Percentiles rank a stretch among this genome's conserved stretches.
Conservation (phyloP, 805 yeast species). For the Millerozyma acaciae region DNA sequence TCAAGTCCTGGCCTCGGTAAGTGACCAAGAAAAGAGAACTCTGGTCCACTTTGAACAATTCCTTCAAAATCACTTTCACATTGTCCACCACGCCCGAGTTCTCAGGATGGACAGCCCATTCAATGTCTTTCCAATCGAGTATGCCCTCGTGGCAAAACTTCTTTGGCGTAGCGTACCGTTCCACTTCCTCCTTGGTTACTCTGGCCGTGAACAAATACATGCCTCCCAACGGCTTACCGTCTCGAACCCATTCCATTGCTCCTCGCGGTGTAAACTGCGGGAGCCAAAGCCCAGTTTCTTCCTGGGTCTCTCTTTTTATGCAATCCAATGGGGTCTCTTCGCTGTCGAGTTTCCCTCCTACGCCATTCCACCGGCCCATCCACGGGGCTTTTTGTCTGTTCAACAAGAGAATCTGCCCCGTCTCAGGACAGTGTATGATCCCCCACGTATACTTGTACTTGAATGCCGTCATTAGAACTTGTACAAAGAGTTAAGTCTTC, state of each 20-base stretch:
- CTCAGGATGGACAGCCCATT: constrained; percentile 32
- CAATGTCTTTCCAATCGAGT: constrained; percentile 37
- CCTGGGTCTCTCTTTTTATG: constrained; percentile 37
- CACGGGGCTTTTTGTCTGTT: constrained; percentile 42
- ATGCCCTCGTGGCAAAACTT: constrained; percentile 36
- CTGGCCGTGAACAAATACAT: constrained; percentile 38
- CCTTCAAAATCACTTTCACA: constrained; percentile 20
- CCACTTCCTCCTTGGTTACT: constrained; percentile 20
- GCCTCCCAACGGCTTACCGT: constrained; percentile 27
- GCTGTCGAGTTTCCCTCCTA: constrained; percentile 39
- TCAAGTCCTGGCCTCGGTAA: too few species aligned
- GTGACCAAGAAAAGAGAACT: too few species aligned
- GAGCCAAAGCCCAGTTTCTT: constrained; percentile 37
- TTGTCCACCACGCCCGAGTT: constrained; percentile 42
- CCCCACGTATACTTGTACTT: constrained; percentile 22
- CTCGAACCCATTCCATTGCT: constrained; percentile 30
- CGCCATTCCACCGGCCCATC: constrained; percentile 49
- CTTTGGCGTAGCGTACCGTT: constrained; percentile 25
- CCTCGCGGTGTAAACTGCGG: constrained; percentile 30
- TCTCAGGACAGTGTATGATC: constrained; percentile 25
- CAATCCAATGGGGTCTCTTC: constrained; percentile 36
- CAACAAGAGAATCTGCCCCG: constrained; percentile 29
- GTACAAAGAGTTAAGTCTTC: too few species aligned
- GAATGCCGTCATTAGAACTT: constrained; percentile 1
- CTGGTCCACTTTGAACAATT: constrained; percentile 23